Base-by-base conservation (phyloP, 164 flowering plant genomes). In the Vitis rupestris region DNA sequence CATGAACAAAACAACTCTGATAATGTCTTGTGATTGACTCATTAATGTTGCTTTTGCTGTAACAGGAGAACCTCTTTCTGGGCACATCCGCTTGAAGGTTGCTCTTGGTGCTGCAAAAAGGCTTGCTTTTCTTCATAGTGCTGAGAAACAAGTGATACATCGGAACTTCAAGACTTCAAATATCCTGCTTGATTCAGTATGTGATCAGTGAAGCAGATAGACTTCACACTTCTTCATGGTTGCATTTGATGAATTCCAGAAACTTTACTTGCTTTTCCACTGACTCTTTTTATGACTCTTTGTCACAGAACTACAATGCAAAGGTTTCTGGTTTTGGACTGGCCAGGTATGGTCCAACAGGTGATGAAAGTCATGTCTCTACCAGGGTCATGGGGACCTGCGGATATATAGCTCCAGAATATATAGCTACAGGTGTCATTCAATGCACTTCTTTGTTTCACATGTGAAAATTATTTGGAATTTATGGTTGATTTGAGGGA, bases 101-200 rank as follows among this genome's bases (percentile, higher is more conserved):
- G 72, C 66, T 13, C 17, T 69, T 29, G 72, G 65, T 37, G 72
- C 72, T 14, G 72, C 72, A 17, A 62, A 29, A 7, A 60, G 59
- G 47, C 72, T 70, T 64, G 65, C 59, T 50, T 70, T 63, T 52
- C 61, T 70, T 16, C 73, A 70, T 37, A 64, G 50, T 53, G 72
- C 37, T 1, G 31, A 69, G 27, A 31, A 50, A 9, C 56, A 62
- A 23, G 47, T 69, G 9, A 69, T 69, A 29, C 30, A 61, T 17
- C 65, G 72, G 19, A 60, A 69, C n/a, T 69, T 69, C 55, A 69
- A 61, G 31, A 52, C 60, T 50, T 69, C 72, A 2, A 52, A 17
- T 23, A 69, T 62, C 58, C 44, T 69, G n/a, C 55, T 69, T 1
- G 66, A 61, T 61, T 29, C 50, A 59, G 72, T 69, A 55, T 31